Evolutionary conservation across 2,329 filamentous ascomycete genomes (phyloP), one percentile per base, ranked within the genome.

Genomic region (Hymenoscyphus fraxineus): DNA sequence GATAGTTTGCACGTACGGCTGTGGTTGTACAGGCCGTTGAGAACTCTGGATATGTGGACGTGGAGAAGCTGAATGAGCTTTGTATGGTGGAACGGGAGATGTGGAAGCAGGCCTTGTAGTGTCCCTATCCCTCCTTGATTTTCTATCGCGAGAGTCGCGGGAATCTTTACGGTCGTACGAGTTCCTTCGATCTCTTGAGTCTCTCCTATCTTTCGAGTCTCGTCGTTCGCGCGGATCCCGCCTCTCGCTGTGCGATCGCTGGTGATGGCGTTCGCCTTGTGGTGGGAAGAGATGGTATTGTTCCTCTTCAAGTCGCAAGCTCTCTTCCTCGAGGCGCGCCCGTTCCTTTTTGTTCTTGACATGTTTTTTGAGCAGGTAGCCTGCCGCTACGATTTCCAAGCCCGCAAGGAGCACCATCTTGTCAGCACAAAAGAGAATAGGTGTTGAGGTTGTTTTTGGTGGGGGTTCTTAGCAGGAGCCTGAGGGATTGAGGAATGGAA

Each of bases 371-470:
- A 74, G 68, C 7, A 75, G 60, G 61, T 73, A 73, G 63, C 70
- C 73, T 40, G 70, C 73, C 38, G 73, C 73, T 13, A 74, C 67
- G 12, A 74, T 4, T 63, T 74, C 73, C 13, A 74, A 67, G 0
- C 73, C 73, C 19, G 72, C 73, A 74, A 83, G 19, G 79, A 87
- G 10, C 78, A 90, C 60, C 82, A 91, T 64, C 68, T 89, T 57
- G 58, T 31, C 40, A 16, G 35, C 54, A 12, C 32, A 40, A 22
- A 51, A 32, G 32, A 54, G 31, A 31, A 12, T 39, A 6, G 40
- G 55, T 55, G 39, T 47, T n/a, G 40, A 2, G 19, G 51, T 40
- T 40, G 41, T 13, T 15, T 61, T 61, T 19, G 58, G 31, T 15
- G 27, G 31, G 27, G 55, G 15, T 15, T 12, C 22, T 51, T 51